Evolutionary conservation across 805 yeast species (phyloP).

Genomic region (Saccharomyces jurei): DNA sequence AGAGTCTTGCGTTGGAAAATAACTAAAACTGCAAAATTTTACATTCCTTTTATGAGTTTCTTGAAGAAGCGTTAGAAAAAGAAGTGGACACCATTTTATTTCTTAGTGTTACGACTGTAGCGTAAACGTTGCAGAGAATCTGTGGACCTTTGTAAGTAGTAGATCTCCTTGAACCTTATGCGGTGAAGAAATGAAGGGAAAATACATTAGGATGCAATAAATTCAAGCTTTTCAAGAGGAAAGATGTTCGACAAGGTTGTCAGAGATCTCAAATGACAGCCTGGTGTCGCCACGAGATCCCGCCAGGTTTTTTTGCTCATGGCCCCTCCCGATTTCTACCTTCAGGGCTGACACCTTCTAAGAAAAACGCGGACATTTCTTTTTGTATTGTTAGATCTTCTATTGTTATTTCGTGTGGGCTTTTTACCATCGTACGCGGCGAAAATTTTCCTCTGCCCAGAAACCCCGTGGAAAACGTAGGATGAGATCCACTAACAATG

Average conservation of each 20-base stretch:
- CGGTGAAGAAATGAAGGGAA: not conserved
- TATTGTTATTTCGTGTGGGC: too few relatives aligned
- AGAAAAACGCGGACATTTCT: not conserved
- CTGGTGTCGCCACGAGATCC: not conserved
- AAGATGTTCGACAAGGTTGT: too few relatives aligned
- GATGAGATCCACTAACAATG: not conserved
- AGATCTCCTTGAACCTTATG: not conserved
- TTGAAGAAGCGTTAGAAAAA: too few relatives aligned
- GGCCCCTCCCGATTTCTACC: not conserved
- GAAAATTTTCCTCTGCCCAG: not conserved
- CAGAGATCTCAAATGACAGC: not conserved
- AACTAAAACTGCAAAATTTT: too few relatives aligned
- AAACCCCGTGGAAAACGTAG: not conserved
- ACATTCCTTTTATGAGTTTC: too few relatives aligned
- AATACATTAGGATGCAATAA: too few relatives aligned
- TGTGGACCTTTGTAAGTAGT: not conserved
- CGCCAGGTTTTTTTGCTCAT: not conserved
- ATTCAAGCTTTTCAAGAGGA: not conserved
- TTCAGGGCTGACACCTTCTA: not conserved
- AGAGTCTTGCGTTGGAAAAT: too few relatives aligned
- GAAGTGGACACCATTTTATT: not conserved
- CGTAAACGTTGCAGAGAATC: not conserved
- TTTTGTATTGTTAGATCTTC: too few relatives aligned
- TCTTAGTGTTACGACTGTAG: not conserved
- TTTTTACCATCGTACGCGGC: not conserved